Base-by-base conservation (phyloP, 352 stramenopile species). In the Thalassiosira ordinaria region DNA sequence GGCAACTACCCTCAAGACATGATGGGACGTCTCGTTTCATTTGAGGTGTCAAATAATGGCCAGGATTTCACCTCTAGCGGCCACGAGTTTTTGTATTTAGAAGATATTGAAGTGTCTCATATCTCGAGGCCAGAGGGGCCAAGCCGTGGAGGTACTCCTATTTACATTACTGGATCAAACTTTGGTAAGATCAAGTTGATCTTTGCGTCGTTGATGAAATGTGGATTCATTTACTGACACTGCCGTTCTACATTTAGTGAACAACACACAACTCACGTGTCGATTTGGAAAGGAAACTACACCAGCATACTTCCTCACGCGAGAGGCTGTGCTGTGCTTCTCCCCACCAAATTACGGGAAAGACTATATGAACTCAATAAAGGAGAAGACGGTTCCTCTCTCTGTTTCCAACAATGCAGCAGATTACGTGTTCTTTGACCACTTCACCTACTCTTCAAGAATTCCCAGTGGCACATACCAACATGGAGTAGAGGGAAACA, bases 11-110 rank as follows among this genome's bases (percentile, higher is more conserved):
- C 96, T 0, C 89, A 96, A 61, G 97, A 97, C 65, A 85, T 91
- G 8, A 91, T 87, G 2, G 93, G 94, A 16, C 39, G 63, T n/a
- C 72, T 98, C 7, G 95, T 98, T 3, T 89, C 90, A 0, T 78
- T 99, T 1, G 96, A 99, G 69, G 91, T 98, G 0, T 97, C 94
- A 20, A 98, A 97, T 73, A 99, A 99, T 75, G 93, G 95, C 11
- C 95, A 98, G 75, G 96, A 99, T 64, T 99, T 96, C 64, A 97
- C 96, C 8, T 80, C 95, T 51, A 96, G 80, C 33, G 96, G 96
- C 0, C 89, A 97, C 13, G 93, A 93, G 24, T 99, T 96, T 60
- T 74, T 98, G 20, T 98, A 98, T 79, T 95, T 97, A 39, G 64
- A 94, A 18, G 96, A 98, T 62, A 89, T 95, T 13, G 78, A 85